A percentile compares a stretch with the other conserved stretches of the same genome.
Conservation (phyloP, 2,329 filamentous ascomycete species). For the Cladophialophora yegresii region DNA sequence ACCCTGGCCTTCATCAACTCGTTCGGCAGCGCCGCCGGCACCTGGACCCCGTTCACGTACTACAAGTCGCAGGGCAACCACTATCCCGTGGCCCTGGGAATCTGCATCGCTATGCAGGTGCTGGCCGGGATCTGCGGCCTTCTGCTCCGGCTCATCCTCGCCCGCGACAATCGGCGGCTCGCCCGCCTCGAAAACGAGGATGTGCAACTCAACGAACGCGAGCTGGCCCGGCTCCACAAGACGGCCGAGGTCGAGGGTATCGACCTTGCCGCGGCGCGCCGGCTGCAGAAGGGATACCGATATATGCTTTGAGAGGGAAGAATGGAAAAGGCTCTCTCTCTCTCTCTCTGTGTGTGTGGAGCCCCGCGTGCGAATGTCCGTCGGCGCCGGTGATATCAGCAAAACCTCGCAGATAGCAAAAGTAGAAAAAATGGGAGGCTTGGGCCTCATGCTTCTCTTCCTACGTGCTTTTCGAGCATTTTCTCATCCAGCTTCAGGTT, state of each 20-base stretch:
- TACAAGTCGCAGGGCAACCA: slow-evolving; percentile 43
- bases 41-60: slow-evolving; percentile 49
- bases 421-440: too few species aligned
- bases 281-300: slow-evolving; percentile 37
- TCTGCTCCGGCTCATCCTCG: slow-evolving; percentile 45
- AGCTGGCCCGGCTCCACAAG: slow-evolving; percentile 51
- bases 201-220: slow-evolving; percentile 49
- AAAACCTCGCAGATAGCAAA: too few species aligned
- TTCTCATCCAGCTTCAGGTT: too few species aligned
- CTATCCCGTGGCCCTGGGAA: slow-evolving; percentile 47
- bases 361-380: too few species aligned
- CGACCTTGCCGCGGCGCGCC: slow-evolving; percentile 52
- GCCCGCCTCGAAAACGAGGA: slow-evolving; percentile 55
- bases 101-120: slow-evolving; percentile 46
- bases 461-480: too few species aligned
- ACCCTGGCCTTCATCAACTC: slow-evolving; percentile 57
- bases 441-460: too few species aligned
- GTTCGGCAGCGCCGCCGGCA: slow-evolving; percentile 51
- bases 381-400: too few species aligned
- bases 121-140: slow-evolving; percentile 43
- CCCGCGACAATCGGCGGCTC: slow-evolving; percentile 53
- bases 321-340: too few species aligned
- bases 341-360: too few species aligned
- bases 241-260: slow-evolving; percentile 57
- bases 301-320: too few species aligned